phyloP scores from a whole-genome alignment of 179 eudicot species.

The Amaranthus tricolor region DNA sequence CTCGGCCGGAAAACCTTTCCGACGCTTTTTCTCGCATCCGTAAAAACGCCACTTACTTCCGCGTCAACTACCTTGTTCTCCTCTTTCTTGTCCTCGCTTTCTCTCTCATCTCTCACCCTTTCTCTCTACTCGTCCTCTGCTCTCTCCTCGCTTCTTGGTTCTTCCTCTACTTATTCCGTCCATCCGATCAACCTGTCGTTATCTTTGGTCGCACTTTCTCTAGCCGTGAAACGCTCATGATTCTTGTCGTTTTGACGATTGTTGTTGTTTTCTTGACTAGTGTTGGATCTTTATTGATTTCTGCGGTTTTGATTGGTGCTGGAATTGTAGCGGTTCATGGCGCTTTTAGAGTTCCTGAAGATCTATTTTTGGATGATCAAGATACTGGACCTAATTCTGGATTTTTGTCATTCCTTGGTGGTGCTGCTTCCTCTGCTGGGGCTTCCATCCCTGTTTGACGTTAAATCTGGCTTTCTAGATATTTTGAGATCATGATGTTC shows the following conservation, averaged over 20 bases:
- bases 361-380: slow-evolving; percentile 75
- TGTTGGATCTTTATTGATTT: slow-evolving; percentile 64
- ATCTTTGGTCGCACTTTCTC: slow-evolving; percentile 57
- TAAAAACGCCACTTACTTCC: slow-evolving; percentile 66
- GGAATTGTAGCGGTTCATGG: slow-evolving; percentile 61
- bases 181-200: slow-evolving; percentile 54
- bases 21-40: slow-evolving; percentile 71
- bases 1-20: slow-evolving; percentile 61
- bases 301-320: slow-evolving; percentile 48
- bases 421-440: slow-evolving; percentile 58
- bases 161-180: slow-evolving; percentile 66
- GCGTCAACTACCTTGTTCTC: slow-evolving; percentile 58
- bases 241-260: slow-evolving; percentile 39
- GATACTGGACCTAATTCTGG: slow-evolving; percentile 43
- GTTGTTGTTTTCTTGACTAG: slow-evolving; percentile 59
- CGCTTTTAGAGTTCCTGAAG: slow-evolving; percentile 76
- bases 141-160: slow-evolving; percentile 66
- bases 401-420: slow-evolving; percentile 63
- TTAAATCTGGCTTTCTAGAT: slow-evolving; percentile 16
- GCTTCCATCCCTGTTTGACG: slow-evolving; percentile 37
- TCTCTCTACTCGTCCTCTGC: slow-evolving; percentile 62
- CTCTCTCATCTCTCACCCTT: slow-evolving; percentile 60
- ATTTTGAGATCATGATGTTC: background rate
- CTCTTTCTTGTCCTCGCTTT: slow-evolving; percentile 47
- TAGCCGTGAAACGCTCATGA: slow-evolving; percentile 58